These are phyloP conservation scores for Allantophomopsis lycopodina DNA, from an alignment of 2,329 filamentous ascomycete genomes.

Conservation along the genomic window DNA sequence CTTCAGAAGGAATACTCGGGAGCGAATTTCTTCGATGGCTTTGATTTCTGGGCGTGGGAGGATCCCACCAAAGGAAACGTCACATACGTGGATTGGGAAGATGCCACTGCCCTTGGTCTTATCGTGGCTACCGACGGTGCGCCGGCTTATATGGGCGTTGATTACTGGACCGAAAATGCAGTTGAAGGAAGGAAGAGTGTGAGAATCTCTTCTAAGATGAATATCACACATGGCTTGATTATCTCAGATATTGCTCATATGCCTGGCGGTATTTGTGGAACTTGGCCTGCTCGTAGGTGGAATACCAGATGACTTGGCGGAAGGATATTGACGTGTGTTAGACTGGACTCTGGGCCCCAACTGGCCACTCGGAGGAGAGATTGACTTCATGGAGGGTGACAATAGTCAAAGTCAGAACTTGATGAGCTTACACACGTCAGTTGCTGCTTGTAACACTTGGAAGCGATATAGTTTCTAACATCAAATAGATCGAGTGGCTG, in stretches of 20 bases:
- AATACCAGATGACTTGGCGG: conserved; percentile 5
- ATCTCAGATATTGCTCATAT: conserved; percentile 32
- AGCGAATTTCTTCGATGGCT: conserved; percentile 31
- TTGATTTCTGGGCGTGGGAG: conserved; percentile 28
- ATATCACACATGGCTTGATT: conserved; percentile 29
- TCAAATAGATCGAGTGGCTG: conserved; percentile 18
- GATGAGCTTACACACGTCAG: conserved; percentile 2
- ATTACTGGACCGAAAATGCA: conserved; percentile 20
- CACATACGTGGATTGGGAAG: conserved; percentile 24
- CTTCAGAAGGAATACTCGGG: conserved; percentile 21
- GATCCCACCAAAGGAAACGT: conserved; percentile 10
- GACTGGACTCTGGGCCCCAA: conserved; percentile 7
- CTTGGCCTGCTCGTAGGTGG: conserved; percentile 27
- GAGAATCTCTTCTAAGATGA: conserved; percentile 27
- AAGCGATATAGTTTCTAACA: not conserved
- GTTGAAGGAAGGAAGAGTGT: conserved; percentile 26
- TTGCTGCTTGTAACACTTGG: not conserved
- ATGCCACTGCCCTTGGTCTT: conserved; percentile 6
- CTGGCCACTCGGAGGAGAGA: conserved; percentile 10
- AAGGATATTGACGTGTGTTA: not conserved
- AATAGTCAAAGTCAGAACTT: conserved; percentile 26
- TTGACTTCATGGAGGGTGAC: conserved; percentile 23
- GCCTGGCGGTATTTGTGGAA: conserved; percentile 18
- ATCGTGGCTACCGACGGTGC: conserved; percentile 12
- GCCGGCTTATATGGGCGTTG: conserved; percentile 28